Base-by-base conservation (phyloP, 257 asterid species). In the Apocynum venetum region DNA sequence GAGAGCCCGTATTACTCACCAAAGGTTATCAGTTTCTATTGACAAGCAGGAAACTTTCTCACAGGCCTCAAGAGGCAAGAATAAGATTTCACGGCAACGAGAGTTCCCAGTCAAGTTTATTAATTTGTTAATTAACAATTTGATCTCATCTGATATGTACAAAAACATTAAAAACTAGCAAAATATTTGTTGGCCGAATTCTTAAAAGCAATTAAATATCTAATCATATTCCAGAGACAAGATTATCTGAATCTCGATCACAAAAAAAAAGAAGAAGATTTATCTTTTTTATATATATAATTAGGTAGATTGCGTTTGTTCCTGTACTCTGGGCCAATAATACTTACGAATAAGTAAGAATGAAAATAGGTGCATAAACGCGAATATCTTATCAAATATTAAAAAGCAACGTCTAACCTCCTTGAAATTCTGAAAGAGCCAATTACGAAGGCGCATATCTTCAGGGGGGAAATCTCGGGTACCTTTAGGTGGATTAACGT, bases 401-500 rank as follows among this genome's bases (percentile, higher is more conserved):
- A 38, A 48, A 72, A 49, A 31, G 8, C n/a, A 75, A 55, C 61
- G 11, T 41, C 48, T 3, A 64, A 92, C 98, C 93, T 93, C 93
- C 81, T 92, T 92, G 86, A 93, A 95, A 83, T 93, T 83, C 67
- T 86, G 86, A 82, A 95, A 93, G 38, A 93, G 92, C 99, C 99
- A 95, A 80, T 38, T 91, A 79, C 98, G 91, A n/a, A 93, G 94
- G 74, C 99, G 91, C 99, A 95, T 93, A 56, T 95, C 99, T 74
- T 95, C 98, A 0, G 99, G 99, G 8, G 97, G 97, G 52, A 95
- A 95, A 85, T 95, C 99, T 20, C 98, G 88, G 9, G 99, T 95
- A 20, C 99, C 99, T 85, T 91, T 95, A 13, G 99, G 98, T 6
- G 99, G 99, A 83, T 95, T 95, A 20, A 93, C 97, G 48, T 95